Base-by-base conservation (phyloP, 2,329 filamentous ascomycete genomes). In the Fusarium transvaalense region DNA sequence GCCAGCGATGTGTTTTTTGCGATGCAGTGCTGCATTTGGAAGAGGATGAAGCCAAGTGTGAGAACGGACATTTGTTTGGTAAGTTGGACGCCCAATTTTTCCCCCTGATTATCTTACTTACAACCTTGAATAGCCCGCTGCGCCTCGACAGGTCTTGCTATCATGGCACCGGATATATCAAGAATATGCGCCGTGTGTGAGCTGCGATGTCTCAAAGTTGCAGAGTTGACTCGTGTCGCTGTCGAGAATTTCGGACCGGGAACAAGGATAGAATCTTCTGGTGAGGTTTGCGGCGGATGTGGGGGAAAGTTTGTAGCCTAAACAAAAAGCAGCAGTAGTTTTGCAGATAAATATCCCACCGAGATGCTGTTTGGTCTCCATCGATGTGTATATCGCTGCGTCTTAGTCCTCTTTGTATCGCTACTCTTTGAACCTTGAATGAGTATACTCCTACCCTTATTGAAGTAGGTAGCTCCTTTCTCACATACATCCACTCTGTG, bases 101-200 rank as follows among this genome's bases (percentile, higher is more conserved):
- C 17, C 10, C 5, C 23, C 6, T 1, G 12, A n/a, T 13, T 7
- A n/a, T 14, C 3, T 27, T 47, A 23, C 57, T 67, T 23, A 74
- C 43, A 25, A 13, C 4, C 9, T 13, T 42, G 9, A 21, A 15
- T 27, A 86, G 85, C 83, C n/a, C 83, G 80, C 2, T 89, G 87
- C 61, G 83, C 83, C 0, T 82, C 83, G 1, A 86, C 84, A 0
- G 84, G 85, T 2, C 75, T 89, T 10, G 83, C 86, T 14, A 86
- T 89, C 64, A 78, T 86, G 60, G 82, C 80, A 3, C 86, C 86
- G 0, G 85, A 84, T 4, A 80, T 84, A 46, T 88, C 86, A 1
- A 79, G 82, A 34, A 82, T 83, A 5, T 89, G 87, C 54, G 84
- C 83, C 21, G 83, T 88, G 4, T 89, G 87, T 68, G 83, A 82